These are phyloP conservation scores for Backusella psychrophila DNA, from an alignment of 192 early-diverging fungal species.

Conservation along the genomic window DNA sequence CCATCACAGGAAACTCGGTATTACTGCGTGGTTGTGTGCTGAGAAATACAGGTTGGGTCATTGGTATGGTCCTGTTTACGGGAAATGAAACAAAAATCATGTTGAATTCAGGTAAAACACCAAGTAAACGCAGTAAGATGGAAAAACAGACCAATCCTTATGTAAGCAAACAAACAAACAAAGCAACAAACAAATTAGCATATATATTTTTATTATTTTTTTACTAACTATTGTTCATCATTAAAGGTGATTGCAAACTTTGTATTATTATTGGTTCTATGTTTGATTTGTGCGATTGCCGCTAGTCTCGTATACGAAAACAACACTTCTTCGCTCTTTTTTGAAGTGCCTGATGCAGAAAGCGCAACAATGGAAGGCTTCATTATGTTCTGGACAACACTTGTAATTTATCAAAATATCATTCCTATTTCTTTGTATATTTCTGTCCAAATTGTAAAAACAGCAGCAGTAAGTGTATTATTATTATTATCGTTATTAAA, in stretches of 20 bases:
- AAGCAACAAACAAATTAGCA: too few species aligned
- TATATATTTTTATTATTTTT: too few species aligned
- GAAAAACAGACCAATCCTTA: slow-evolving; percentile 73
- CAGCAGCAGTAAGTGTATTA: slow-evolving; percentile 20
- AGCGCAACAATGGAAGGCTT: slow-evolving; percentile 61
- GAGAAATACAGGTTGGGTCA: slow-evolving; percentile 74
- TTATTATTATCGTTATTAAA: slow-evolving; percentile 12
- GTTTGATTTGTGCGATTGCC: slow-evolving; percentile 67
- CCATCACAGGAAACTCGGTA: slow-evolving; percentile 63
- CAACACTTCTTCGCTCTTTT: slow-evolving; percentile 45
- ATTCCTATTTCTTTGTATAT: slow-evolving; percentile 95
- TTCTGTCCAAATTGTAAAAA: slow-evolving; percentile 79
- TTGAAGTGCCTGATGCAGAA: slow-evolving; percentile 48
- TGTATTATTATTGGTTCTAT: slow-evolving; percentile 72
- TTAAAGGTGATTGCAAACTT: slow-evolving; percentile 76
- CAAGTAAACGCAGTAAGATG: slow-evolving; percentile 64
- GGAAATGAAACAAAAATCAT: slow-evolving; percentile 77
- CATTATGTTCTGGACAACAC: slow-evolving; percentile 70
- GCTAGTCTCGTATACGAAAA: slow-evolving; percentile 62
- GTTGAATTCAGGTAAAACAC: slow-evolving; percentile 71
- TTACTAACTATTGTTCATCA: too few species aligned
- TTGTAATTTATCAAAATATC: slow-evolving; percentile 93
- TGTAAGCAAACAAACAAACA: slow-evolving; percentile 25
- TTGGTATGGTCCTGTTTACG: slow-evolving; percentile 71
- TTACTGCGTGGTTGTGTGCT: slow-evolving; percentile 71